Base-by-base conservation (phyloP, 805 yeast genomes). In the Yamadazyma philogaea region DNA sequence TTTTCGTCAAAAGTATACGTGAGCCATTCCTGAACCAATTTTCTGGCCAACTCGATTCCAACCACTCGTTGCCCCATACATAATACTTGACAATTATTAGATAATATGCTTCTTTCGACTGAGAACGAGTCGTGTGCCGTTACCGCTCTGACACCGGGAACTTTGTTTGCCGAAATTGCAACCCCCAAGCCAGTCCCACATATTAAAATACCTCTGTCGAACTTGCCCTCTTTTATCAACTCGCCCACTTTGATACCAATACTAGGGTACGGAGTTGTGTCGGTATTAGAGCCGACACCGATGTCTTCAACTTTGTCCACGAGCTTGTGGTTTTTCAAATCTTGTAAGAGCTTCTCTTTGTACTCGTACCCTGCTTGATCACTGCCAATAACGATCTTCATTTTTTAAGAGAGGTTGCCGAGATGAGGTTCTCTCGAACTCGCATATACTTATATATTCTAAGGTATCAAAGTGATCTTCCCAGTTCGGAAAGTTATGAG, bases 171-270 rank as follows among this genome's bases (percentile, higher is more conserved):
- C 30, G 70, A 56, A 38, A 72, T 62, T 11, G 75, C 75, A n/a
- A 72, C 76, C 0, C 77, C 77, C 27, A 72, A 57, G 1, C 77
- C 77, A 7, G 77, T 72, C 3, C 77, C 77, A 51, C 77, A 72
- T 47, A 72, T 64, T 31, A 72, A 54, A 21, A 72, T 61, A 8
- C 68, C 78, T 18, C 78, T 54, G 44, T 72, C 76, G 8, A 71
- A 74, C 42, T 70, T 61, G 6, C 72, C 72, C 10, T 49, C 45
- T 10, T 62, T 59, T 14, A 72, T 66, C 46, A 56, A 50, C 44
- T 71, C 75, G 4, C 68, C 76, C 34, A 71, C 72, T 28, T 57
- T 64, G 35, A 70, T 66, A 4, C 75, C 77, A 30, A 72, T 66
- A 6, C 61, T 45, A 11, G 76, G 74, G 53, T 72, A 72, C 12